Evolutionary conservation across 805 yeast species (phyloP), one percentile per base, ranked within the genome.

Genomic region (Dipodascus albidus): DNA sequence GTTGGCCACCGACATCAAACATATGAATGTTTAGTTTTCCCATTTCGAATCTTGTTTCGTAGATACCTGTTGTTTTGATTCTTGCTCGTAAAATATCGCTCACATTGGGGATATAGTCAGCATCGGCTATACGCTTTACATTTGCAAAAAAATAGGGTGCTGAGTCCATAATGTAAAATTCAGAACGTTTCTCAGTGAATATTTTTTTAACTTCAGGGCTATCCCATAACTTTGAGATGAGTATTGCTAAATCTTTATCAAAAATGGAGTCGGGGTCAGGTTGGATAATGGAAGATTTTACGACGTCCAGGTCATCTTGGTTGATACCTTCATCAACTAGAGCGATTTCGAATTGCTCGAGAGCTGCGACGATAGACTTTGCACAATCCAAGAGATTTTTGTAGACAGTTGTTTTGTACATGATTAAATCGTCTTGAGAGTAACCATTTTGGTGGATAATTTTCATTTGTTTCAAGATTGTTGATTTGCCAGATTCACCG

Each of bases 1-100:
- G 75, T 69, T 93, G 99, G 1, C 97, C 97, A 58, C 97, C 97
- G 50, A 90, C 96, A 67, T 90, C 97, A 63, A 74, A 81, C 60
- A 84, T 73, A 61, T 81, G 86, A 50, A 83, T 70, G 60, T 77
- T 76, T 44, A 82, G 65, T 23, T 80, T 81, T 48, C 85, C 88
- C 79, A 89, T 77, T 55, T 81, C 81, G 62, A 90, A 86, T 54
- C 78, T 75, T 55, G 87, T 82, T 65, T 89, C 96, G 61, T 83
- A 87, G 21, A 90, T 87, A 68, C 97, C 96, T 0, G 95, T 85
- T 0, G 97, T 90, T 70, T 87, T 90, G 65, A 87, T 85, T 71
- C 97, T 80, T 15, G 96, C 87, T 57, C 95, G 75, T 60, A 90
- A 73, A 27, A 89, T 82, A 69, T 90, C 97, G 38, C 82, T 79